Percentiles rank a stretch among this genome's conserved stretches.
Evolutionary conservation across 305 asterid genomes (phyloP).

Genomic region (Galium porrigens): DNA sequence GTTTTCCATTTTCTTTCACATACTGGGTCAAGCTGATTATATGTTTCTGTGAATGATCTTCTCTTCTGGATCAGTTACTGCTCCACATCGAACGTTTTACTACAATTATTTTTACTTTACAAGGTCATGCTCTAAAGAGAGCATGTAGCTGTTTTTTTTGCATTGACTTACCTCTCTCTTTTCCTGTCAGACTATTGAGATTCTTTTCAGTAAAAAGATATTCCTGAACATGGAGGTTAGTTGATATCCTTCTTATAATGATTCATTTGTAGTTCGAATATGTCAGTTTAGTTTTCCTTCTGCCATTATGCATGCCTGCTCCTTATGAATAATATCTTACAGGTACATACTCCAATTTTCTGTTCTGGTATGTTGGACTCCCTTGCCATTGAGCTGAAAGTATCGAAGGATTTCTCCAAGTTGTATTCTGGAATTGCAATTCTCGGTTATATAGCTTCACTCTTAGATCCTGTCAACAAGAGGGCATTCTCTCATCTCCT

Average conservation of each 20-base stretch:
- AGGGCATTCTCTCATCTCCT: conserved; percentile 57
- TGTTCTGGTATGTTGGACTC: conserved; percentile 56
- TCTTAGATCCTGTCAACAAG: conserved; percentile 38
- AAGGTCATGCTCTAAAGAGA: not conserved
- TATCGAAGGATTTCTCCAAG: conserved; percentile 71
- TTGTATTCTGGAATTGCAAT: conserved; percentile 70
- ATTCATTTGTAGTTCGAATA: conserved; percentile 3
- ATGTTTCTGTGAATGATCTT: not conserved
- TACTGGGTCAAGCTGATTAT: not conserved
- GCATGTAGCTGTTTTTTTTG: not conserved
- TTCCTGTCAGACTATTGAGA: conserved; percentile 64
- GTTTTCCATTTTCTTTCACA: not conserved
- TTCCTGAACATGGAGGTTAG: conserved; percentile 78
- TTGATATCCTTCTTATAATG: conserved; percentile 19
- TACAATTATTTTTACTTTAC: not conserved
- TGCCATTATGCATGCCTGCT: not conserved
- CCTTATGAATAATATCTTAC: conserved; percentile 13
- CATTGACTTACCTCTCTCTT: conserved; percentile 5
- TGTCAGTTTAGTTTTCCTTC: not conserved
- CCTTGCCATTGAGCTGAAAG: conserved; percentile 56
- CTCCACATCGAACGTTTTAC: not conserved
- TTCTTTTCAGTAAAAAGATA: conserved; percentile 68
- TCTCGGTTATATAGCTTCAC: conserved; percentile 72
- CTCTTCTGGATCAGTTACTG: not conserved
- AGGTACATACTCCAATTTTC: conserved; percentile 57